These are phyloP conservation scores for Metschnikowia bowlesiae DNA, from an alignment of 805 yeast species.

Conservation along the genomic window DNA sequence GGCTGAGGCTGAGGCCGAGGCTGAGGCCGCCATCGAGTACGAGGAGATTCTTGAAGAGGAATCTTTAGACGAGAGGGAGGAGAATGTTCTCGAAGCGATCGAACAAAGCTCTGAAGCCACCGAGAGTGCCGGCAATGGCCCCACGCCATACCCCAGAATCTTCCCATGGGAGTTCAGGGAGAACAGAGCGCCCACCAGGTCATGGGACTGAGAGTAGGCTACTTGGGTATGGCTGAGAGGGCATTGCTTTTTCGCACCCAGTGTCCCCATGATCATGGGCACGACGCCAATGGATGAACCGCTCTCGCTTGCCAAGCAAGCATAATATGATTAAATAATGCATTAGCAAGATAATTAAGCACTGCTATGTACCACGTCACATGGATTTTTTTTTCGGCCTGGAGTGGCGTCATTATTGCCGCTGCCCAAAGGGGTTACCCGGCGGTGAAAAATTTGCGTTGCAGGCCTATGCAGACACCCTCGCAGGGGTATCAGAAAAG, in stretches of 20 bases:
- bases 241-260: conserved; percentile 4
- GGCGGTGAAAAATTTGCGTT: conserved; percentile 17
- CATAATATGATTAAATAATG: neutral
- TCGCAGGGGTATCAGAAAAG: conserved; percentile 7
- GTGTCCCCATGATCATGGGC: neutral
- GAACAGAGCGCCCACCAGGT: conserved; percentile 21
- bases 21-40: neutral
- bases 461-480: conserved; percentile 10
- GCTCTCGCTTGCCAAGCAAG: neutral
- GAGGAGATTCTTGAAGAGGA: conserved; percentile 7
- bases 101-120: neutral
- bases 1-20: conserved; percentile 1
- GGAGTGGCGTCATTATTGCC: neutral
- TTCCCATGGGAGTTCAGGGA: conserved; percentile 37
- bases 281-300: no score
- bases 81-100: neutral
- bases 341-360: neutral
- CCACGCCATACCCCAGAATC: conserved; percentile 16
- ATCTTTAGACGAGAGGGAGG: conserved; percentile 4
- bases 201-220: conserved; percentile 17
- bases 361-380: neutral
- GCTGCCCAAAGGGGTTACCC: conserved; percentile 14
- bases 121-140: neutral
- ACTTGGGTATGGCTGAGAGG: neutral
- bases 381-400: neutral